Evolutionary conservation across 371 early-diverging fungal species (phyloP).

Genomic region (Saksenaea vasiformis): DNA sequence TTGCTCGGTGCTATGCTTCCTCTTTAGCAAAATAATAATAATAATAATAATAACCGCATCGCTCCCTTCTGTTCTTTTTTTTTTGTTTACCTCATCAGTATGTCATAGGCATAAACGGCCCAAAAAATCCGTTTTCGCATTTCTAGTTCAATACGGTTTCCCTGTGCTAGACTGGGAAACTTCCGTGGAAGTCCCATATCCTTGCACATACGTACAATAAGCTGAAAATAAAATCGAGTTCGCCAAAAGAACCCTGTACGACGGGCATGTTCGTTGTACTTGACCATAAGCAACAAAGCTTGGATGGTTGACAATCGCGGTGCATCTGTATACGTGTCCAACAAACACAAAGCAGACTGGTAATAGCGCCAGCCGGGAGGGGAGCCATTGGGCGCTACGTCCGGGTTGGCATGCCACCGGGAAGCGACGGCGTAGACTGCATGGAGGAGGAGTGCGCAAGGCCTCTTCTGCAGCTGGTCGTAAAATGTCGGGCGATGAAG

Average conservation of each 20-base stretch:
- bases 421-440: slow-evolving; percentile 59
- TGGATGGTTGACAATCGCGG: slow-evolving; percentile 49
- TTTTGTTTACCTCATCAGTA: slow-evolving; percentile 23
- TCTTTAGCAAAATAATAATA: not conserved
- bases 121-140: slow-evolving; percentile 25
- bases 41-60: slow-evolving; percentile 1
- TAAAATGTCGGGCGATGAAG: slow-evolving; percentile 46
- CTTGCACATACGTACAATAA: slow-evolving; percentile 41
- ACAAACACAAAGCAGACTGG: slow-evolving; percentile 27
- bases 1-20: slow-evolving; percentile 20
- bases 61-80: not conserved
- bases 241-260: slow-evolving; percentile 51
- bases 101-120: slow-evolving; percentile 29
- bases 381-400: not conserved
- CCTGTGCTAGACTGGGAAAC: not conserved
- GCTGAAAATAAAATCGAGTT: slow-evolving; percentile 36
- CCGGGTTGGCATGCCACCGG: slow-evolving; percentile 20
- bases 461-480: slow-evolving; percentile 31
- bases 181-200: slow-evolving; percentile 32
- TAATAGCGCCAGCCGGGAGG: slow-evolving; percentile 50
- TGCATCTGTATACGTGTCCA: slow-evolving; percentile 42
- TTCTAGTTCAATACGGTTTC: slow-evolving; percentile 5
- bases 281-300: slow-evolving; percentile 45
- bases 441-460: slow-evolving; percentile 55
- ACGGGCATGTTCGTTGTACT: slow-evolving; percentile 46